Percentiles rank a stretch among this genome's conserved stretches.
phyloP scores from a whole-genome alignment of 225 moss, liverwort and hornwort species.

The Lunularia cruciata region DNA sequence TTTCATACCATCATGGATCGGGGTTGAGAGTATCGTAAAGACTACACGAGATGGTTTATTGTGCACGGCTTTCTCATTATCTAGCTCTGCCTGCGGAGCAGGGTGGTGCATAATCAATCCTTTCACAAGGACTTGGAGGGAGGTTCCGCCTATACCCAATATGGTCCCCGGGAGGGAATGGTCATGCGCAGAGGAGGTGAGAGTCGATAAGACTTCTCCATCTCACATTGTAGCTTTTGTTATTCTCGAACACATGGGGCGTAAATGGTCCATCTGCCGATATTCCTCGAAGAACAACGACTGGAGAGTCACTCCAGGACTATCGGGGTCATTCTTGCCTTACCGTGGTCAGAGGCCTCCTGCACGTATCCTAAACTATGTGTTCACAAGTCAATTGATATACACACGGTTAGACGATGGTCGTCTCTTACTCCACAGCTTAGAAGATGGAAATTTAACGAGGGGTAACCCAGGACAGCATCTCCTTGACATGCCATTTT shows the following conservation, averaged over 20 bases:
- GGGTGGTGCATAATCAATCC: slow-evolving; percentile 6
- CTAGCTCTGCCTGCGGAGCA: not conserved
- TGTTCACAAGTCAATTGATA: not conserved
- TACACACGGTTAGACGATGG: not conserved
- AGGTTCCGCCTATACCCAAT: not conserved
- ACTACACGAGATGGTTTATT: slow-evolving; percentile 7
- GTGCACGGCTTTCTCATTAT: not conserved
- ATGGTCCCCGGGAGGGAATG: not conserved
- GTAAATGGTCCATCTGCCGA: slow-evolving; percentile 15
- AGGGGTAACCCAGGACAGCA: not conserved
- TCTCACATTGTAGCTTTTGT: not conserved
- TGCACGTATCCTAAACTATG: not conserved
- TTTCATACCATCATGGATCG: slow-evolving; percentile 3
- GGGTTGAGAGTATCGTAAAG: not conserved
- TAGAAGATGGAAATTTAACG: not conserved
- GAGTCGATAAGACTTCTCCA: not conserved
- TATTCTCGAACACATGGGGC: not conserved
- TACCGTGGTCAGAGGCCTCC: not conserved
- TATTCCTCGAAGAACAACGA: not conserved
- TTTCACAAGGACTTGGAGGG: slow-evolving; percentile 11
- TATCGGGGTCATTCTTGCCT: too few relatives aligned
- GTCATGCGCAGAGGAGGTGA: not conserved
- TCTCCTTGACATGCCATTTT: not conserved
- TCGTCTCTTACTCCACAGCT: not conserved
- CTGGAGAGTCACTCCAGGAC: slow-evolving; percentile 7